These are phyloP conservation scores for Ascochyta lentis DNA, from an alignment of 2,329 filamentous ascomycete genomes.

Conservation along the genomic window DNA sequence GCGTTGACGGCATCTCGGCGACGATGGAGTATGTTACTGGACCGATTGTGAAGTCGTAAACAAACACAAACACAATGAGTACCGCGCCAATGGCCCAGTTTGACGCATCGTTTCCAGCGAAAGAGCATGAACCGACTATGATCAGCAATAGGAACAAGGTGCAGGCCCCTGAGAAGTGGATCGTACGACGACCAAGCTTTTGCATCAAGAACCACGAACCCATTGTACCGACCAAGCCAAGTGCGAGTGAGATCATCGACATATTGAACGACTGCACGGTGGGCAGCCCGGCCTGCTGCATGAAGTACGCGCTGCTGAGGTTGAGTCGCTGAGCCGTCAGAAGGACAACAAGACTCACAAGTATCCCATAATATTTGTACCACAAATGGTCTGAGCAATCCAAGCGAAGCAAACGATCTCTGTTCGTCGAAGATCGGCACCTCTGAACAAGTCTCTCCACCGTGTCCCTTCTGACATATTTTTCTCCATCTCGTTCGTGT, in stretches of 20 bases:
- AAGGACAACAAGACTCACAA: slow-evolving; percentile 28
- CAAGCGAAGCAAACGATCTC: slow-evolving; percentile 66
- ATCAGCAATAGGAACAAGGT: slow-evolving; percentile 69
- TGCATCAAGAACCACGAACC: slow-evolving; percentile 82
- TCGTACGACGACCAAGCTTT: slow-evolving; percentile 75
- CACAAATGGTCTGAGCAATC: slow-evolving; percentile 54
- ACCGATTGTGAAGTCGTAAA: slow-evolving; percentile 85
- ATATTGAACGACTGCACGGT: slow-evolving; percentile 53
- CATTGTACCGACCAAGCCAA: slow-evolving; percentile 77
- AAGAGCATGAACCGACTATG: slow-evolving; percentile 79
- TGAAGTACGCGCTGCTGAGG: slow-evolving; percentile 51
- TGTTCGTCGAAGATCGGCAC: slow-evolving; percentile 76
- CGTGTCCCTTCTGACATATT: slow-evolving; percentile 69
- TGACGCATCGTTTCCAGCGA: slow-evolving; percentile 58
- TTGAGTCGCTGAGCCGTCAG: slow-evolving; percentile 7
- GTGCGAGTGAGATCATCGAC: slow-evolving; percentile 62
- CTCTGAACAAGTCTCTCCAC: slow-evolving; percentile 83
- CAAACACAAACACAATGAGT: slow-evolving; percentile 59
- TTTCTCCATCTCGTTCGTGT: slow-evolving; percentile 83
- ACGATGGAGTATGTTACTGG: slow-evolving; percentile 90
- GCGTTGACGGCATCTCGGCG: slow-evolving; percentile 78
- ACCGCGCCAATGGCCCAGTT: slow-evolving; percentile 43
- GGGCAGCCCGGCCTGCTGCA: slow-evolving; percentile 53
- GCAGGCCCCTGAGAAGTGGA: slow-evolving; percentile 74
- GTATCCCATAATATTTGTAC: slow-evolving; percentile 54